phyloP scores from a whole-genome alignment of 768 basidiomycete genomes.

The Mycena polygramma region DNA sequence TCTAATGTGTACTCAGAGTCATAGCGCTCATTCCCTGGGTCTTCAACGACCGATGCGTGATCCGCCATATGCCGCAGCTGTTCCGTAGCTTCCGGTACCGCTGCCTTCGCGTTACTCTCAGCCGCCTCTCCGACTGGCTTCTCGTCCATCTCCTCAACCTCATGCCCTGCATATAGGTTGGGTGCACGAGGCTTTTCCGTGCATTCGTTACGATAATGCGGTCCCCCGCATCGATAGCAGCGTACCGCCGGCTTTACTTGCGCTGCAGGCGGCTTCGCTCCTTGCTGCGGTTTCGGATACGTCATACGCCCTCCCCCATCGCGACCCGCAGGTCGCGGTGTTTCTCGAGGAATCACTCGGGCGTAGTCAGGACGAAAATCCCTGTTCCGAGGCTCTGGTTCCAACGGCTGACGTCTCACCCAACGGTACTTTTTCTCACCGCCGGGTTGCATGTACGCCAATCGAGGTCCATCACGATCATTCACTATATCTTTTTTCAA shows the following conservation, averaged over 20 bases:
- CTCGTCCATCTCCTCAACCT: neutral
- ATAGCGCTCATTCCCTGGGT: neutral
- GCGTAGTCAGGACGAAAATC: neutral
- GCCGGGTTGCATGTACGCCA: too few relatives aligned
- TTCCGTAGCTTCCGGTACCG: too few relatives aligned
- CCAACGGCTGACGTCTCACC: too few relatives aligned
- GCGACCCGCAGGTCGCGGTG: neutral
- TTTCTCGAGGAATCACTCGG: too few relatives aligned
- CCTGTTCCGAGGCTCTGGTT: constrained; percentile 51
- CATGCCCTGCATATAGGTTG: neutral
- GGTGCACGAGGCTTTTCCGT: neutral
- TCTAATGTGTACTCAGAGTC: constrained; percentile 1
- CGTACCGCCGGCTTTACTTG: neutral
- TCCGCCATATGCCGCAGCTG: too few relatives aligned
- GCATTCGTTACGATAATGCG: neutral
- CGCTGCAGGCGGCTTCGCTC: too few relatives aligned
- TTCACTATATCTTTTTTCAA: constrained; percentile 31
- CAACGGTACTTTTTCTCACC: too few relatives aligned
- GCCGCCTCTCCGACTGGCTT: too few relatives aligned
- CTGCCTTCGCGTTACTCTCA: neutral
- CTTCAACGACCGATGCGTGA: too few relatives aligned
- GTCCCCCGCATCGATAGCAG: neutral
- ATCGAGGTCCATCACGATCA: too few relatives aligned
- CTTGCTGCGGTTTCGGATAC: too few relatives aligned
- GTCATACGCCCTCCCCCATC: constrained; percentile 23